These are phyloP conservation scores for Centrapalus pauciflorus DNA, from an alignment of 129 eudicot species.

Conservation along the genomic window DNA sequence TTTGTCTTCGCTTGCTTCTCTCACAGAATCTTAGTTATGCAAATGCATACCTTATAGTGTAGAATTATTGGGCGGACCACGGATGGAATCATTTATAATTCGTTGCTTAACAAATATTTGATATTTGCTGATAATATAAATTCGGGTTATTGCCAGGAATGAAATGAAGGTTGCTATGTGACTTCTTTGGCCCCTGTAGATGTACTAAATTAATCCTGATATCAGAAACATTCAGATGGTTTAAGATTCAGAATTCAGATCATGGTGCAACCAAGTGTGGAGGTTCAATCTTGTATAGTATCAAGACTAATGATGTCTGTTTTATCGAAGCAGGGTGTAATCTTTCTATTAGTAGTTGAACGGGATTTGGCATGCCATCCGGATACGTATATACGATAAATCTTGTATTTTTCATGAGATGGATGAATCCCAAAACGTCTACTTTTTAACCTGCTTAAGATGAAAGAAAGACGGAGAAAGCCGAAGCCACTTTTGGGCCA, in stretches of 20 bases:
- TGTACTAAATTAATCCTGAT: background rate
- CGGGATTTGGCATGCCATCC: background rate
- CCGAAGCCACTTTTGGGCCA: background rate
- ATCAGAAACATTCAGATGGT: background rate
- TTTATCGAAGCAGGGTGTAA: background rate
- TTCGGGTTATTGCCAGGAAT: conserved; percentile 9
- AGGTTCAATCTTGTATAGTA: conserved; percentile 19
- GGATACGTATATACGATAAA: background rate
- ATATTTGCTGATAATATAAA: background rate
- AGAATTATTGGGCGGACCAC: background rate
- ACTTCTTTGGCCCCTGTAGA: background rate
- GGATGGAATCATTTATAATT: background rate
- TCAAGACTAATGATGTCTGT: background rate
- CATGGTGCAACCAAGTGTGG: conserved; percentile 5
- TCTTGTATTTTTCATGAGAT: background rate
- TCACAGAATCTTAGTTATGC: background rate
- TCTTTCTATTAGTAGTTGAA: background rate
- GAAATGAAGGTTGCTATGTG: background rate
- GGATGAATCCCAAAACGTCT: background rate
- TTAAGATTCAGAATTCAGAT: background rate
- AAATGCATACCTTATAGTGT: too few relatives aligned
- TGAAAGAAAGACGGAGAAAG: background rate
- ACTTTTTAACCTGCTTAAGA: background rate
- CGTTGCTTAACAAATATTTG: background rate
- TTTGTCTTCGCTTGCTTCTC: background rate